Evolutionary conservation across 2,329 filamentous ascomycete genomes (phyloP), one percentile per base, ranked within the genome.

Genomic region (Lasiodiplodia gonubiensis): DNA sequence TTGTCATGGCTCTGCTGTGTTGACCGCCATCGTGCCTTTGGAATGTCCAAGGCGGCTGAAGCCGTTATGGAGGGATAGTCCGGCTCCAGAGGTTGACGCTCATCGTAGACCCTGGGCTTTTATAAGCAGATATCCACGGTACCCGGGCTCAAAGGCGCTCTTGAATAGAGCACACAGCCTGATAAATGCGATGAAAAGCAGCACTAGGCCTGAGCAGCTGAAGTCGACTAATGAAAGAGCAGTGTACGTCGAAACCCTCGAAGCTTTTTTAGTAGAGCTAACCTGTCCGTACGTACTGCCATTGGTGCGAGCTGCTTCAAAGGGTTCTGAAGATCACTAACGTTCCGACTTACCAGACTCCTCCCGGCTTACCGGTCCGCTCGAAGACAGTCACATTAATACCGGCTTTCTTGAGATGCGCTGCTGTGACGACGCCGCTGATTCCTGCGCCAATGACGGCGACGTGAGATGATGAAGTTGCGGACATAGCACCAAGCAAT

Each of bases 301-400:
- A 18, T 42, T 42, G 39, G 39, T 18, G 39, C 39, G 18, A 42
- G 16, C 16, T 42, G 39, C 12, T 42, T 18, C 14, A n/a, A n/a
- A 46, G n/a, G n/a, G n/a, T 46, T n/a, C 14, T 21, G 30, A 11
- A 35, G 11, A 25, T 39, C 27, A 48, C 60, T 11, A 35, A 64
- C n/a, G 23, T 16, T 35, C 51, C 63, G 18, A 71, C 80, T 60
- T 77, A 86, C 86, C 86, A 88, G 33, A 86, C 81, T 16, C 86
- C 86, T 2, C 86, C 86, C n/a, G 82, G 79, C 18, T 77, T 80
- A 64, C 78, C 77, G 4, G 80, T 83, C 65, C 86, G 79, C 69
- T 89, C 86, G 69, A 85, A 88, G 0, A 88, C 81, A 0, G 80
- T 83, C 1, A 87, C 83, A 10, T 86, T 78, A 10, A 79, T n/a